Base-by-base conservation (phyloP, 2,329 filamentous ascomycete genomes). In the Pseudogymnoascus sp. region DNA sequence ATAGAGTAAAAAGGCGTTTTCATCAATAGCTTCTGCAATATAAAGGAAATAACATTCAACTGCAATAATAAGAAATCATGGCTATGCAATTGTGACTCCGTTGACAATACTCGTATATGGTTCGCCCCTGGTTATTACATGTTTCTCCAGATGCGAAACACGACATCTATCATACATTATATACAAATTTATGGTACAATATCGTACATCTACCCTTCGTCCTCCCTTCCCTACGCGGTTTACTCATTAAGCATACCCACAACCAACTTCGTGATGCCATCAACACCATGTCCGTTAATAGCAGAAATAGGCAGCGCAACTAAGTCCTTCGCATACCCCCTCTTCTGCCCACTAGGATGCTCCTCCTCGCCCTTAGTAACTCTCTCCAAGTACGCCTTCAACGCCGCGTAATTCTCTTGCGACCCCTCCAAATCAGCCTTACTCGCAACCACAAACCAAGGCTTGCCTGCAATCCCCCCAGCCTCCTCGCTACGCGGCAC, bases 371-470 rank as follows among this genome's bases (percentile, higher is more conserved):
- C 87, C 0, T 76, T 77, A 59, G 83, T 83, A 22, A 97, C 81
- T 3, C 76, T 77, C 4, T 82, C 78, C 3, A 99, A 75, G 73
- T 97, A 96, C 7, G 76, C 75, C 66, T 86, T 85, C 67, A 99
- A 76, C 59, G 77, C 74, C 36, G 74, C 75, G 72, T 90, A 99
- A 71, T 94, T 95, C 22, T 85, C 82, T 72, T 92, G 83, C 1
- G 94, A 96, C 2, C 82, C 82, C 3, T 86, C 84, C 60, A 96
- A 73, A 72, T 97, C 93, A 0, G 90, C 92, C 75, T 97, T 97
- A 18, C 92, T 97, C 1, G 90, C 93, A 43, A 97, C 86, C 4
- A 97, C 92, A 69, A 96, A 94, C 94, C 94, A 99, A 0, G 94
- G 92, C 76, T 99, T 99, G 35, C 84, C 84, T n/a, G 89, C 89